Base-by-base conservation (phyloP, 2,329 filamentous ascomycete genomes). In the Colletotrichum lentis region DNA sequence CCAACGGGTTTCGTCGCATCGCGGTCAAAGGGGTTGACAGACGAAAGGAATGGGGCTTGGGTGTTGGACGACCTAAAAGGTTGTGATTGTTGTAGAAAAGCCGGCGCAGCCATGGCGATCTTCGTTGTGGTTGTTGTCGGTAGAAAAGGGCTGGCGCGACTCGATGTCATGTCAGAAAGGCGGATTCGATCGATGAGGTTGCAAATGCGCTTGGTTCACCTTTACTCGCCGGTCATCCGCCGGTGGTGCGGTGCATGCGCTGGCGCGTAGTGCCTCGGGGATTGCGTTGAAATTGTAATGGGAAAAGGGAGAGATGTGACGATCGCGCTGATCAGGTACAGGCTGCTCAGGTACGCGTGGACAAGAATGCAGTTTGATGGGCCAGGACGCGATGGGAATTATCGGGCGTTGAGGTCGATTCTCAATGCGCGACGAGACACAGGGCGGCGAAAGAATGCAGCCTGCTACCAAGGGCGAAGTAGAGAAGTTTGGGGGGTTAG, bases 41-140 rank as follows among this genome's bases (percentile, higher is more conserved):
- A 53, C 49, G 76, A 71, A 79, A 76, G 35, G 74, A 75, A 50
- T 77, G 73, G 18, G 78, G 64, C 62, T 77, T 81, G 37, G 76
- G 70, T 20, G 77, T 71, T 66, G 80, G 77, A 49, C 78, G 77
- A 71, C 74, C 80, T 75, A 67, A 82, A 81, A 39, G 79, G 72
- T 68, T 79, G 80, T 65, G 78, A 74, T 64, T 79, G 76, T 61
- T 79, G 75, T 60, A 81, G 73, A 72, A 81, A 85, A 68, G 78
- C 76, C 49, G 82, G 76, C 63, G 81, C 77, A 69, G 83, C 78
- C 84, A 86, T 85, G 70, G 76, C 73, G 68, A 74, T 75, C 64
- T 76, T 77, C 39, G 74, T 72, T 57, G 73, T 64, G 64, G 69
- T 68, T 46, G 72, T 69, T 62, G 75, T 71, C 14, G 75, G 63